These are phyloP conservation scores for Sporobolomyces pararoseus DNA, from an alignment of 768 basidiomycete species.

Conservation along the genomic window DNA sequence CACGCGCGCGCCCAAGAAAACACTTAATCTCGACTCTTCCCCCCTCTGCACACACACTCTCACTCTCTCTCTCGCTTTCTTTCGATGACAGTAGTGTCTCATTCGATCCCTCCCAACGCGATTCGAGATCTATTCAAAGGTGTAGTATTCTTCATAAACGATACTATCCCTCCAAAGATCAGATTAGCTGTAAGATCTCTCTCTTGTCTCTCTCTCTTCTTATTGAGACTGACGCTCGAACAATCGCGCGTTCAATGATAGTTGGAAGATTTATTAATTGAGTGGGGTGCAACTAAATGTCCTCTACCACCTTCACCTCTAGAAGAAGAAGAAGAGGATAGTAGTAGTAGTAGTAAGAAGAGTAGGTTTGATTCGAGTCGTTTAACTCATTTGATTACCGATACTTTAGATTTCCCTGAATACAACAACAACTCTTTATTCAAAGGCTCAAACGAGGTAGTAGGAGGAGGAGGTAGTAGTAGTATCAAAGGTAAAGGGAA, in stretches of 20 bases:
- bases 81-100: not conserved
- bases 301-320: not conserved
- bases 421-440: conserved; percentile 53
- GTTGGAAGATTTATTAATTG: conserved; percentile 29
- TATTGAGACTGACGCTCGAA: not conserved
- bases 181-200: conserved; percentile 4
- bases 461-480: conserved; percentile 36
- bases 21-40: too few species aligned
- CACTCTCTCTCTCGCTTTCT: too few species aligned
- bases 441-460: conserved; percentile 53
- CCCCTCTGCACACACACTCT: too few species aligned
- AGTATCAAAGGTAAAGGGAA: not conserved
- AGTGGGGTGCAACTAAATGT: conserved; percentile 20
- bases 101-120: not conserved
- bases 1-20: too few species aligned
- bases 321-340: too few species aligned
- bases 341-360: not conserved
- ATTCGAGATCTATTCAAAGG: conserved; percentile 8
- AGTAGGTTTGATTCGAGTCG: conserved; percentile 48
- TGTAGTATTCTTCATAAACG: conserved; percentile 14
- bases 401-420: conserved; percentile 59
- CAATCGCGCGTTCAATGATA: not conserved
- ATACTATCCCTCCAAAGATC: not conserved
- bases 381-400: conserved; percentile 60
- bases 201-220: not conserved